Conservation (phyloP, 2,329 filamentous ascomycete species). For the Fusarium sp. region DNA sequence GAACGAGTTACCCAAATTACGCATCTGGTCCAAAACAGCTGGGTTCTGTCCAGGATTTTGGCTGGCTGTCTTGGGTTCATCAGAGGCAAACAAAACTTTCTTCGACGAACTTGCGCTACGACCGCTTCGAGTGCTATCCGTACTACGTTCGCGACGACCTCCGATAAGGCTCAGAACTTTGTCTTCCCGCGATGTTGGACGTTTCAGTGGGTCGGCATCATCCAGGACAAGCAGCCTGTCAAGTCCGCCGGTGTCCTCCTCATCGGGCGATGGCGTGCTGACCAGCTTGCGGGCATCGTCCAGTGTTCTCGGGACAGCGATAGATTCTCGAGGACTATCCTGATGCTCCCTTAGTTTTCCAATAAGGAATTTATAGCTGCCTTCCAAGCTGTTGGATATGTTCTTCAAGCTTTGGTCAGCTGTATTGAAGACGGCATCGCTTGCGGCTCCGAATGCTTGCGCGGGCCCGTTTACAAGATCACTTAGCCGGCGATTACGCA, state of each 20-base stretch:
- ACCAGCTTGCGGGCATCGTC: conserved; percentile 93
- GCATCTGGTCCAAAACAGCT: conserved; percentile 81
- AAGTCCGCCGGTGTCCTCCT: conserved; percentile 70
- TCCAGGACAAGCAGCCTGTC: conserved; percentile 61
- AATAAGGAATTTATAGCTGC: conserved; percentile 93
- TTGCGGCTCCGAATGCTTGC: conserved; percentile 82
- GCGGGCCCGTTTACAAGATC: conserved; percentile 88
- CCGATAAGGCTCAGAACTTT: conserved; percentile 77
- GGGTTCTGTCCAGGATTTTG: conserved; percentile 54
- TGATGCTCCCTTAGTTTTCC: conserved; percentile 84
- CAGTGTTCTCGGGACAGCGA: conserved; percentile 84
- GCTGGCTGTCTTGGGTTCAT: conserved; percentile 48
- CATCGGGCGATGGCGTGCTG: conserved; percentile 73
- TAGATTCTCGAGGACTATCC: conserved; percentile 56
- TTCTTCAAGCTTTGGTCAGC: conserved; percentile 93
- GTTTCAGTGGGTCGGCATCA: conserved; percentile 49
- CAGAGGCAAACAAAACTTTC: conserved; percentile 62
- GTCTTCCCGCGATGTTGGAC: conserved; percentile 62
- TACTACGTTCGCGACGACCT: conserved; percentile 80
- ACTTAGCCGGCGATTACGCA: conserved; percentile 81
- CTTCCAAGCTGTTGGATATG: conserved; percentile 89
- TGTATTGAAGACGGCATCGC: conserved; percentile 85
- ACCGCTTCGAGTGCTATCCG: conserved; percentile 76
- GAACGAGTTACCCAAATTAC: conserved; percentile 80
- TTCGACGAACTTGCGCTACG: conserved; percentile 71